Evolutionary conservation across 2,329 filamentous ascomycete genomes (phyloP).

Genomic region (Colletotrichum sp.): DNA sequence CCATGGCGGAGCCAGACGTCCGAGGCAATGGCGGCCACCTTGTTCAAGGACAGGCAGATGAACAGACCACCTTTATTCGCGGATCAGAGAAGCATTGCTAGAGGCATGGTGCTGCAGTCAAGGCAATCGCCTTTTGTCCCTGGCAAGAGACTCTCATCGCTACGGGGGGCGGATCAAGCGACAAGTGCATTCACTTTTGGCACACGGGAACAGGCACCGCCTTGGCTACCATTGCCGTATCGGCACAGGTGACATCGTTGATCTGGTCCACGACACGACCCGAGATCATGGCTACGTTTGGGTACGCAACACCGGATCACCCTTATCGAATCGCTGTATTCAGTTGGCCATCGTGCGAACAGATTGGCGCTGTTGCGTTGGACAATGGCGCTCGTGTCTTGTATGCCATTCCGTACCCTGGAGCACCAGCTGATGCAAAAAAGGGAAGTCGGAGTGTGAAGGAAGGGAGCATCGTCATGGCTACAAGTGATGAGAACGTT

Average conservation of each 20-base stretch:
- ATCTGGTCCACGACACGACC: constrained; percentile 87
- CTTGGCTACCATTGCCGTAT: constrained; percentile 89
- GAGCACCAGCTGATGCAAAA: constrained; percentile 35
- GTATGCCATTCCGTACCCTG: constrained; percentile 86
- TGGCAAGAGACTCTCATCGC: constrained; percentile 90
- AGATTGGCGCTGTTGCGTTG: constrained; percentile 87
- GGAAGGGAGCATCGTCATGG: constrained; percentile 80
- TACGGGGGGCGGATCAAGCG: constrained; percentile 91
- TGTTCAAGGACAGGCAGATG: constrained; percentile 32
- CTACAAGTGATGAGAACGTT: constrained; percentile 88
- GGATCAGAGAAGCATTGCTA: constrained; percentile 74
- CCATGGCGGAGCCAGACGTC: not conserved
- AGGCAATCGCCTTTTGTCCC: constrained; percentile 95
- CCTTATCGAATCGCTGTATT: constrained; percentile 90
- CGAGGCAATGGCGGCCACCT: constrained; percentile 30
- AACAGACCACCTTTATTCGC: constrained; percentile 52
- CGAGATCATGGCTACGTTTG: constrained; percentile 89
- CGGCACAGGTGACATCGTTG: constrained; percentile 90
- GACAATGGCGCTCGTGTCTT: constrained; percentile 79
- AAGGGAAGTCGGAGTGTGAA: constrained; percentile 26
- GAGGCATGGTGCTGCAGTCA: constrained; percentile 85
- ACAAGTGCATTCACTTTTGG: constrained; percentile 96
- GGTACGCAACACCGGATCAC: constrained; percentile 79
- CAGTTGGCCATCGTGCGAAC: constrained; percentile 89
- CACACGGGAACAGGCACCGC: constrained; percentile 83